These are phyloP conservation scores for Boletellus ananas DNA, from an alignment of 768 basidiomycete genomes.

Conservation along the genomic window DNA sequence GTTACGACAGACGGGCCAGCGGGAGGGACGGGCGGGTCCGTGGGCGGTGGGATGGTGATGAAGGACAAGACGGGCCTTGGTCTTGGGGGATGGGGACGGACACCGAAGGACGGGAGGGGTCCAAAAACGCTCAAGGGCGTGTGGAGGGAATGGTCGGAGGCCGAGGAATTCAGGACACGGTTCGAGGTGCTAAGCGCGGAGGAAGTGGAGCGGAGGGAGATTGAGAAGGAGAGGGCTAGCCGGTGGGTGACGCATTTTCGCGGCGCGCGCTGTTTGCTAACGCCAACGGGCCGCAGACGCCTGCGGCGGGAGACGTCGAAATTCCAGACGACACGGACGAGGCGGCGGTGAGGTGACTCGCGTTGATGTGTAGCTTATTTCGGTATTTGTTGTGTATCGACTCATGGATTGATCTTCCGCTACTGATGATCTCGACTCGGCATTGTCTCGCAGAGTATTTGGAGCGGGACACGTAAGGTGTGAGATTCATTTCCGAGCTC, in stretches of 20 bases:
- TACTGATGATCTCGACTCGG: constrained; percentile 7
- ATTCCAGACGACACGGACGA: constrained; percentile 49
- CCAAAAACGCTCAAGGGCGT: constrained; percentile 81
- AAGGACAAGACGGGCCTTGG: constrained; percentile 84
- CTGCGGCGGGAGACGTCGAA: constrained; percentile 64
- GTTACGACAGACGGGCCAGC: constrained; percentile 15
- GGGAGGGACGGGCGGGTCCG: constrained; percentile 5
- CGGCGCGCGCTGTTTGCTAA: not conserved
- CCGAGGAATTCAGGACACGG: constrained; percentile 84
- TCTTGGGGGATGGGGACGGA: constrained; percentile 68
- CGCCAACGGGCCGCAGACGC: constrained; percentile 38
- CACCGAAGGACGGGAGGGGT: constrained; percentile 74
- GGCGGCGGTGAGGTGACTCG: constrained; percentile 32
- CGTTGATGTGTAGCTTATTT: constrained; percentile 18
- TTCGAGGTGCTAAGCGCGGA: constrained; percentile 85
- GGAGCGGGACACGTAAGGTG: constrained; percentile 10
- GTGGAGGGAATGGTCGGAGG: constrained; percentile 94
- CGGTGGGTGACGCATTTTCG: constrained; percentile 35
- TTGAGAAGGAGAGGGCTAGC: constrained; percentile 82
- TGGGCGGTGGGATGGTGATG: constrained; percentile 43
- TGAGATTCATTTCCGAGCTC: constrained; percentile 13
- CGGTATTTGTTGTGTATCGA: constrained; percentile 20
- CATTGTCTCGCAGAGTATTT: not conserved
- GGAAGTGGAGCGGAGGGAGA: constrained; percentile 87
- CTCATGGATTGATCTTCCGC: not conserved